These are phyloP conservation scores for Grigorovia yakushimaensis DNA, from an alignment of 805 yeast genomes.

Conservation along the genomic window DNA sequence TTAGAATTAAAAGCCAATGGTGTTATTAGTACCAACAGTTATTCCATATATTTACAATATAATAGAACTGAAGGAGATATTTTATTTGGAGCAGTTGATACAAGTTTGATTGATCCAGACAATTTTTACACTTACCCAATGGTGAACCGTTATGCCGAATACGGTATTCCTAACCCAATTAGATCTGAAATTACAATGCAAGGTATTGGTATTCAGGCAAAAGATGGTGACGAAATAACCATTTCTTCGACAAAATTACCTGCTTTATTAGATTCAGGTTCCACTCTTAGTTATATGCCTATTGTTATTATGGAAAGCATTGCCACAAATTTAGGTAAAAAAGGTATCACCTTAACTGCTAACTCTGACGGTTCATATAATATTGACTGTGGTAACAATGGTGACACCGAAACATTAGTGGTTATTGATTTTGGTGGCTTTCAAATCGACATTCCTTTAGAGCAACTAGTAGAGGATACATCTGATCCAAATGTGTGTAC, in stretches of 20 bases:
- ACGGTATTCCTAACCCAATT: constrained; percentile 12
- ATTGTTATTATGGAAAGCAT: constrained; percentile 17
- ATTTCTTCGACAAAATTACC: constrained; percentile 18
- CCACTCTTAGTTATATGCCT: constrained; percentile 44
- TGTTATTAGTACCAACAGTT: constrained; percentile 42
- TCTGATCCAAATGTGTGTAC: constrained; percentile 30
- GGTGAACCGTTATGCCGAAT: constrained; percentile 29
- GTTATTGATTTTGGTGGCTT: constrained; percentile 52
- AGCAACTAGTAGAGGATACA: constrained; percentile 20
- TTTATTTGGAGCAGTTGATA: constrained; percentile 66
- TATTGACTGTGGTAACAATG: constrained; percentile 35
- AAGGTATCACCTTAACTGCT: constrained; percentile 35
- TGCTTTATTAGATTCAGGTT: constrained; percentile 48
- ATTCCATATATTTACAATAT: constrained; percentile 52
- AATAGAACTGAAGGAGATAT: constrained; percentile 41
- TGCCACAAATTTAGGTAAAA: constrained; percentile 22
- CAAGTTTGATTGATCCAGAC: constrained; percentile 47
- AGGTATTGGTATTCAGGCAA: constrained; percentile 22
- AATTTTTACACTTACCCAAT: constrained; percentile 40
- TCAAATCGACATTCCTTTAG: constrained; percentile 41
- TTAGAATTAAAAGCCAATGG: constrained; percentile 48
- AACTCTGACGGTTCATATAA: constrained; percentile 38
- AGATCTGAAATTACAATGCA: constrained; percentile 24
- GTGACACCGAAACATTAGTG: constrained; percentile 27
- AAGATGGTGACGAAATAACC: constrained; percentile 11